A percentile compares a stretch with the other conserved stretches of the same genome.
These are phyloP conservation scores for Fusarium sp. DNA, from an alignment of 2,329 filamentous ascomycete genomes.

Conservation along the genomic window DNA sequence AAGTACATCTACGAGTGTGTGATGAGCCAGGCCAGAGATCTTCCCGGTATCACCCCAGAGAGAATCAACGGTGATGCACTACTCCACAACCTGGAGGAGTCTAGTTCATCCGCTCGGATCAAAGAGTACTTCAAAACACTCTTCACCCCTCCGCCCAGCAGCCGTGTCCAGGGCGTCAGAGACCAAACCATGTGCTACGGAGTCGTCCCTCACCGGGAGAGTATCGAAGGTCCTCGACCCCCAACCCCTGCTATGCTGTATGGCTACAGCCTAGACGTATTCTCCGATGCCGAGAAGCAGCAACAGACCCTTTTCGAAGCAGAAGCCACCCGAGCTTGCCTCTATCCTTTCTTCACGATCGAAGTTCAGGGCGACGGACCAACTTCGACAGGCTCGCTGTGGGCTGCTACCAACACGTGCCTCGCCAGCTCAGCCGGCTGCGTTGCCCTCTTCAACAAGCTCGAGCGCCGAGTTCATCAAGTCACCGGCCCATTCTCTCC, in stretches of 20 bases:
- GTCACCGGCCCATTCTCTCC: background rate
- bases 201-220: background rate
- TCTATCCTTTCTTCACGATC: background rate
- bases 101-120: background rate
- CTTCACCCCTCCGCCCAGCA: background rate
- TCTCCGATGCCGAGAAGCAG: background rate
- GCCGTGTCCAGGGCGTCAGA: background rate
- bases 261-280: background rate
- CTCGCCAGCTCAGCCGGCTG: background rate
- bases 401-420: background rate
- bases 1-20: background rate
- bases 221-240: background rate
- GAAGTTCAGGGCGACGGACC: background rate
- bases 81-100: background rate
- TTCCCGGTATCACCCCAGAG: background rate
- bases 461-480: background rate
- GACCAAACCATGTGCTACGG: background rate
- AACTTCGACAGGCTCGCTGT: background rate
- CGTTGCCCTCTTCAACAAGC: background rate
- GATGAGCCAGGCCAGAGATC: background rate
- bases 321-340: background rate
- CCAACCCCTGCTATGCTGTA: background rate
- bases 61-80: background rate
- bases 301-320: background rate
- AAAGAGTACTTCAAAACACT: background rate